These are phyloP conservation scores for Vigna unguiculata DNA, from an alignment of 306 rosid species.

Conservation along the genomic window DNA sequence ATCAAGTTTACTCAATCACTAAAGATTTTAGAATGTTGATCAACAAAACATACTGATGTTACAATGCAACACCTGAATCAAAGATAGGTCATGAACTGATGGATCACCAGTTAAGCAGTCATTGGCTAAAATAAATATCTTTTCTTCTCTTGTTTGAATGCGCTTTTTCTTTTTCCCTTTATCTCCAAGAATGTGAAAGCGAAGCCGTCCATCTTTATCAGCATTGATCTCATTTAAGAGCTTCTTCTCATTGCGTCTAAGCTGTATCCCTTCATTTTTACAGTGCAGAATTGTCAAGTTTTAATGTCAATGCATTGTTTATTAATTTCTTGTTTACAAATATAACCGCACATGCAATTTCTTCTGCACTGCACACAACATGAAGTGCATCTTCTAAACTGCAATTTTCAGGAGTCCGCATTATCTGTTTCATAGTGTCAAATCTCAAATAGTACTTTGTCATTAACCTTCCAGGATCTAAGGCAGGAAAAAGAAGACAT, in stretches of 20 bases:
- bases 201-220: constrained; percentile 92
- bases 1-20: constrained; percentile 38
- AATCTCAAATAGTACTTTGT: constrained; percentile 96
- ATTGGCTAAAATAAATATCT: constrained; percentile 82
- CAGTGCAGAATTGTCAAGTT: constrained; percentile 44
- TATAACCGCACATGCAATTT: constrained; percentile 76
- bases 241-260: constrained; percentile 96
- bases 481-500: constrained; percentile 41
- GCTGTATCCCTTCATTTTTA: constrained; percentile 86
- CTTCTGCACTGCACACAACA: constrained; percentile 85
- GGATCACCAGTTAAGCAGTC: constrained; percentile 99
- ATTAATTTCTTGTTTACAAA: constrained; percentile 26
- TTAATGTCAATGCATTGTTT: constrained; percentile 34
- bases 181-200: constrained; percentile 80
- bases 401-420: constrained; percentile 80
- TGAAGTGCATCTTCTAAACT: constrained; percentile 81
- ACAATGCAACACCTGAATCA: constrained; percentile 72
- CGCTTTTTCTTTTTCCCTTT: constrained; percentile 88
- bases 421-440: constrained; percentile 90
- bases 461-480: constrained; percentile 97
- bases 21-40: constrained; percentile 36
- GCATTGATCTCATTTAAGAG: constrained; percentile 80
- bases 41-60: constrained; percentile 41
- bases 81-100: constrained; percentile 79
- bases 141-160: constrained; percentile 93